Base-by-base conservation (phyloP, 495 filamentous ascomycete species). In the Annulohypoxylon maeteangense region DNA sequence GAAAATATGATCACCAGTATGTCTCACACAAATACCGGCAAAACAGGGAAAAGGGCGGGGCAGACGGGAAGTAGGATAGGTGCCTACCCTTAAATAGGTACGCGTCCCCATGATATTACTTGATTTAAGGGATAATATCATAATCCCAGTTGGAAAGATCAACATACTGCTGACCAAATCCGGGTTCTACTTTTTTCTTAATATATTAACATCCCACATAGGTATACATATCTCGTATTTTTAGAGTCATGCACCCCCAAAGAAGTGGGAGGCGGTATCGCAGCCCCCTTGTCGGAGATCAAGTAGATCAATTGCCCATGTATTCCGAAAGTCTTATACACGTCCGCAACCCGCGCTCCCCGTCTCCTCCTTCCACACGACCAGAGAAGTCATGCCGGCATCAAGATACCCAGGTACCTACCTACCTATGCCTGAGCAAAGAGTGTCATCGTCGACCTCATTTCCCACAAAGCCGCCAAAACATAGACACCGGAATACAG, bases 41-140 rank as follows among this genome's bases (percentile, higher is more conserved):
- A 67, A 67, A 53, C 18, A 44, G 18, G 6, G 31, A 45, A 34
- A 32, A 1, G 7, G 44, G 58, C 27, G 42, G 42, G 31, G 44
- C 31, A 44, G 22, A 25, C 42, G 44, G 63, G 42, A 66, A 50
- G 18, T 66, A 36, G n/a, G 47, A 36, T 14, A n/a, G n/a, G n/a
- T n/a, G n/a, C n/a, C n/a, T n/a, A n/a, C n/a, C n/a, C n/a, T 25
- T 40, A 53, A 31, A 14, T 53, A 51, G 2, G 27, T 16, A 18
- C 6, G 1, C 22, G 8, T 34, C 7, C 14, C 5, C 6, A 6
- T 11, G 38, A 31, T 44, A 25, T 29, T 44, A 29, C 22, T 32
- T 59, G 22, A 45, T 25, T n/a, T 38, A 20, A 36, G 44, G 18
- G 44, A 14, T 25, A 1, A 14, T 38, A 16, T 12, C 7, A 14